These are phyloP conservation scores for Solanum pennellii DNA, from an alignment of 257 asterid species.

Conservation along the genomic window DNA sequence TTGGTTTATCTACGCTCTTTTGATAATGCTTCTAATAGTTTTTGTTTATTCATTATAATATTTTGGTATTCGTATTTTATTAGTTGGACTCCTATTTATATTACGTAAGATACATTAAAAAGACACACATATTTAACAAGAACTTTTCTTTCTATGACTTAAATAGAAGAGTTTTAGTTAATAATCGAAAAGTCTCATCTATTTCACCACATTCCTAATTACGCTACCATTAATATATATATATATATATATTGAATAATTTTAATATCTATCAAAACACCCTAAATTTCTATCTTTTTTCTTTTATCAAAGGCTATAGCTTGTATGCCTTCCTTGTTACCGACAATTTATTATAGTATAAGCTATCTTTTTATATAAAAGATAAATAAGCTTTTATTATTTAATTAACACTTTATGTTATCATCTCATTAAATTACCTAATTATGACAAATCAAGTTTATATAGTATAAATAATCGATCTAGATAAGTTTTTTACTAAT, in stretches of 20 bases:
- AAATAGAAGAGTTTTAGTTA: rapidly evolving
- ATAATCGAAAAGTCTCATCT: rapidly evolving
- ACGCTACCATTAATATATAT: not conserved
- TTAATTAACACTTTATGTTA: not conserved
- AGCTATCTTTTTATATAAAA: not conserved
- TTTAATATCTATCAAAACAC: not conserved
- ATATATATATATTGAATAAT: too few relatives aligned
- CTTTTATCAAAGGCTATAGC: not conserved
- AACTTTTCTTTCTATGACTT: not conserved
- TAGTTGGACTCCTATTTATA: too few relatives aligned
- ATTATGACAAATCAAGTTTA: not conserved
- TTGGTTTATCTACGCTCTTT: not conserved
- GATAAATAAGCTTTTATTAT: not conserved
- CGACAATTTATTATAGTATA: not conserved
- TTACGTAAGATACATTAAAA: not conserved
- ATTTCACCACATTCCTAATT: not conserved
- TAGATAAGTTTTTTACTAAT: not conserved
- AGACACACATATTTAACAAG: not conserved
- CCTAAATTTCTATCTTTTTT: not conserved
- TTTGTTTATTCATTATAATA: not conserved
- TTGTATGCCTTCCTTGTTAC: not conserved
- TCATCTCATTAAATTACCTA: not conserved
- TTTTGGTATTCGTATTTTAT: too few relatives aligned
- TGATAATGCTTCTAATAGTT: not conserved
- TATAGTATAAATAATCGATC: too few relatives aligned